Base-by-base conservation (phyloP, 768 basidiomycete genomes). In the Asterophora lycoperdoides region DNA sequence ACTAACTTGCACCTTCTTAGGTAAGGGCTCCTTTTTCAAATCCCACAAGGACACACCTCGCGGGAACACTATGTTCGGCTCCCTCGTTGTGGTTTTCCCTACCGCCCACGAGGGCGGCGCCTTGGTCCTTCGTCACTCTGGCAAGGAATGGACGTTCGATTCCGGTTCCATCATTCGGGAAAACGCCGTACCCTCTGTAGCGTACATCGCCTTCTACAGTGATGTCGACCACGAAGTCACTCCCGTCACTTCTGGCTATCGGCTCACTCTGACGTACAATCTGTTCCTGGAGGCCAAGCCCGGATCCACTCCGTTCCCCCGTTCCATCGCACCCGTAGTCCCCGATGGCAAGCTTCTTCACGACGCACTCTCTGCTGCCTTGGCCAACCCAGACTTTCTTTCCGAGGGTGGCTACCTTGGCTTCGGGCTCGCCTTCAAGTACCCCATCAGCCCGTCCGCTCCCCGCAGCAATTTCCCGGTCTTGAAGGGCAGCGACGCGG, bases 31-130 rank as follows among this genome's bases (percentile, higher is more conserved):
- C 0, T 78, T 76, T 56, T 80, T 79, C 67, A 77, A 76, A 53
- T 34, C 72, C 1, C 78, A 78, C 53, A 65, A 71, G 35, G 79
- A 79, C 49, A 77, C 77, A 0, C 76, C 74, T 5, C 69, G 71
- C 7, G 56, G 62, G 7, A 62, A 65, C 7, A 54, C 56, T 20
- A 78, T 79, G 71, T 73, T 81, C 32, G 78, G 74, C 1, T 79
- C 79, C 1, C 67, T 83, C 8, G 71, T 80, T 1, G 53, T 80
- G 29, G 67, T 75, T n/a, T 68, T 78, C 42, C 78, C 78, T 13
- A 72, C 72, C 1, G 17, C 54, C 0, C 72, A 80, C 52, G 62
- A 73, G 47, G 78, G 77, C 1, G 79, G 78, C 3, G 57, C 61
- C 14, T 65, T 77, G 13, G 43, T 65, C 2, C 61, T 81, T 1